Conservation (phyloP, 257 asterid species). For the Forsythia suspensa region DNA sequence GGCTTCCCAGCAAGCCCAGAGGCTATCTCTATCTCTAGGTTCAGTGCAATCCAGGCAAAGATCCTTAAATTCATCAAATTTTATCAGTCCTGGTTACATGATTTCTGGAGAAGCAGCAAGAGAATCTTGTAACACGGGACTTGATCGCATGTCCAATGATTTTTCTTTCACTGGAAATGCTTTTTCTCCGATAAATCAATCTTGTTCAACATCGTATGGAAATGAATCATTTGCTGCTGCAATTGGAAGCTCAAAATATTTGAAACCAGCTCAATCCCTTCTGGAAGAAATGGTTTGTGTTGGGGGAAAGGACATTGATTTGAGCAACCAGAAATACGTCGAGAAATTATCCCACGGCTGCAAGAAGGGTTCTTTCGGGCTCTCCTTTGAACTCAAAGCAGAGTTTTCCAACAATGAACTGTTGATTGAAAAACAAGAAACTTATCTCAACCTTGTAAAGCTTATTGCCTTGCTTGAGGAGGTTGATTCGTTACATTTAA, state of each 20-base stretch:
- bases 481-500: constrained; percentile 31
- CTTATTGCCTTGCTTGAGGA: constrained; percentile 70
- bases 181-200: constrained; percentile 25
- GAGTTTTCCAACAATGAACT: constrained; percentile 53
- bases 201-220: constrained; percentile 38
- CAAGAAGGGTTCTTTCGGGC: constrained; percentile 42
- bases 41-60: constrained; percentile 37
- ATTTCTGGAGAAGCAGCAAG: constrained; percentile 26
- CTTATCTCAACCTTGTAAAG: constrained; percentile 50
- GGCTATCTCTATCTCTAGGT: constrained; percentile 77
- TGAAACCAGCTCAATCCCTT: constrained; percentile 67
- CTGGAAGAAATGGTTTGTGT: constrained; percentile 74
- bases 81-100: constrained; percentile 31
- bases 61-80: constrained; percentile 22
- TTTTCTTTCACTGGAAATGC: constrained; percentile 24
- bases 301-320: constrained; percentile 44
- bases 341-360: constrained; percentile 45
- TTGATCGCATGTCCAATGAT: constrained; percentile 18
- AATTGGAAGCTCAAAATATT: constrained; percentile 56
- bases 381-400: constrained; percentile 48
- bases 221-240: constrained; percentile 39
- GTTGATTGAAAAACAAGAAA: constrained; percentile 45
- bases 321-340: constrained; percentile 38
- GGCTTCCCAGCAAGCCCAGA: constrained; percentile 41
- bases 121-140: constrained; percentile 24